A percentile compares a stretch with the other conserved stretches of the same genome.
These are phyloP conservation scores for Penicillium alfredii DNA, from an alignment of 495 filamentous ascomycete genomes.

Conservation along the genomic window DNA sequence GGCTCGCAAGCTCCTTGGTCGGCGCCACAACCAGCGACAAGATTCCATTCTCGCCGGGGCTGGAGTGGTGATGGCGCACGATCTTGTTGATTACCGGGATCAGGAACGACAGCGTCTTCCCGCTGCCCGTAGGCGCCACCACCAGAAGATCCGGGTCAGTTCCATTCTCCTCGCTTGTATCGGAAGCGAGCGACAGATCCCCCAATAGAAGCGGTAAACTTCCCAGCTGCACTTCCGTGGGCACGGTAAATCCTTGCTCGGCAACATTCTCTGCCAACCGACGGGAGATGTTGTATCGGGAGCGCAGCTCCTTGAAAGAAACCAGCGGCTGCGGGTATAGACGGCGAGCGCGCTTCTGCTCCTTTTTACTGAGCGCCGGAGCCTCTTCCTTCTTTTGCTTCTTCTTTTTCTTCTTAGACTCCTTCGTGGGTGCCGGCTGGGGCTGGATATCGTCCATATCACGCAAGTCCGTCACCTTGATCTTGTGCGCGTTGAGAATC, in stretches of 20 bases:
- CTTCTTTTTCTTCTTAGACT: slow-evolving; percentile 48
- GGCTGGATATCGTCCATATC: slow-evolving; percentile 34
- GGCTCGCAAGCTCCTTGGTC: slow-evolving; percentile 83
- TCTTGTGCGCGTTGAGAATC: slow-evolving; percentile 72
- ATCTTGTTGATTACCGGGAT: slow-evolving; percentile 77
- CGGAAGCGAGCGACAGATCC: slow-evolving; percentile 10
- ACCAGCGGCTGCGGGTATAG: slow-evolving; percentile 71
- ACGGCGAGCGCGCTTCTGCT: slow-evolving; percentile 44
- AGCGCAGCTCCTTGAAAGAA: slow-evolving; percentile 66
- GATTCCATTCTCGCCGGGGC: slow-evolving; percentile 46
- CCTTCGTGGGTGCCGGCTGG: slow-evolving; percentile 35
- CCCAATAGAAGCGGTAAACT: slow-evolving; percentile 71
- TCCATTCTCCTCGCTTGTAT: slow-evolving; percentile 6
- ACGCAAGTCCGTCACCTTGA: slow-evolving; percentile 74
- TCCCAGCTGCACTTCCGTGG: slow-evolving; percentile 91
- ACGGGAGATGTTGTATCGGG: slow-evolving; percentile 61
- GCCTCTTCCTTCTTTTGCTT: slow-evolving; percentile 40
- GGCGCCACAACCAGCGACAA: slow-evolving; percentile 73
- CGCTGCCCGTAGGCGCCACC: slow-evolving; percentile 91
- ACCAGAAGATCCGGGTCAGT: slow-evolving; percentile 66
- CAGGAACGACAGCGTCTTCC: slow-evolving; percentile 92
- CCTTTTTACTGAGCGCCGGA: slow-evolving; percentile 44
- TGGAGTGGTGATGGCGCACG: slow-evolving; percentile 46
- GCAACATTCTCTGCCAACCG: slow-evolving; percentile 73
- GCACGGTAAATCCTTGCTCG: slow-evolving; percentile 73